Evolutionary conservation across 805 yeast species (phyloP).

Genomic region (Lipomyces chichibuensis): DNA sequence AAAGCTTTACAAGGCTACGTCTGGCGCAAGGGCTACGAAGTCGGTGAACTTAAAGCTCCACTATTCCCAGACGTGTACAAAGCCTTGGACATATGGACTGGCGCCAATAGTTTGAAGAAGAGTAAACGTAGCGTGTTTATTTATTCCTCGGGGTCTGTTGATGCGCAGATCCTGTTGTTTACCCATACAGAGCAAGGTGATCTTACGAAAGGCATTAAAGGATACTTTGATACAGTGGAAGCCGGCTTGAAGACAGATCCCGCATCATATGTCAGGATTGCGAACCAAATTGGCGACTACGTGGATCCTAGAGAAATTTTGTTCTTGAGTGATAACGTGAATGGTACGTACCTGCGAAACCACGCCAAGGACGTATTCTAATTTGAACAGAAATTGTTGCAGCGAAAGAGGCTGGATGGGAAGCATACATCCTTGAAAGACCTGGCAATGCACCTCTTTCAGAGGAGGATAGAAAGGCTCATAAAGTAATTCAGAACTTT

Average conservation of each 20-base stretch:
- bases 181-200: constrained; percentile 61
- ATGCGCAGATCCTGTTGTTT: constrained; percentile 82
- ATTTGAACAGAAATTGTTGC: constrained; percentile 64
- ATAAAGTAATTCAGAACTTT: constrained; percentile 26
- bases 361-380: not conserved
- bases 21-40: constrained; percentile 78
- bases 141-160: constrained; percentile 86
- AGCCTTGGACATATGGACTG: constrained; percentile 53
- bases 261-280: constrained; percentile 62
- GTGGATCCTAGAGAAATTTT: constrained; percentile 48
- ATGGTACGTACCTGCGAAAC: constrained; percentile 25
- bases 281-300: constrained; percentile 44
- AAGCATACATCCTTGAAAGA: constrained; percentile 61
- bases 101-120: constrained; percentile 22
- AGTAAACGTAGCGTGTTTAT: constrained; percentile 54
- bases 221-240: constrained; percentile 83
- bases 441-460: constrained; percentile 65
- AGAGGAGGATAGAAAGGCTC: constrained; percentile 20
- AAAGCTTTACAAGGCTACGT: constrained; percentile 81
- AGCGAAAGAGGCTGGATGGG: constrained; percentile 66
- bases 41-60: constrained; percentile 79
- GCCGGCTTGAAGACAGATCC: constrained; percentile 70
- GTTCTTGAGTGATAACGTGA: constrained; percentile 79
- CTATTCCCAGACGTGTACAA: constrained; percentile 71
- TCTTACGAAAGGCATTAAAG: constrained; percentile 57